phyloP scores from a whole-genome alignment of 2,329 filamentous ascomycete species.

The Fusarium piperis region DNA sequence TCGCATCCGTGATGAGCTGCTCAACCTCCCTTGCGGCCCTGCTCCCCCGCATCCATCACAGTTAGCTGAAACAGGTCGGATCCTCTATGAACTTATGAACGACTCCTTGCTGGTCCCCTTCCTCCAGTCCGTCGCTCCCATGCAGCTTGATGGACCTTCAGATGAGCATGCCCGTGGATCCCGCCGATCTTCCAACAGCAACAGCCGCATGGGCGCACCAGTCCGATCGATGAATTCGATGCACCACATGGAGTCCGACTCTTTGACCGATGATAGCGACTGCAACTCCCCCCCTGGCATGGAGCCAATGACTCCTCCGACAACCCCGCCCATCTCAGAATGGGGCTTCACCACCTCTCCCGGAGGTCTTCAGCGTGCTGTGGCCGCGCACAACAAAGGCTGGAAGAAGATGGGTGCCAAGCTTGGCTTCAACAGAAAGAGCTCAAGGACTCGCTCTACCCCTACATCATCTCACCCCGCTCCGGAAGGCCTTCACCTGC shows the following conservation, averaged over 20 bases:
- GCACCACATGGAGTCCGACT: conserved; percentile 60
- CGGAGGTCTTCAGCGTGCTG: conserved; percentile 63
- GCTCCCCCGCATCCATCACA: conserved; percentile 77
- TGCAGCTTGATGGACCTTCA: conserved; percentile 46
- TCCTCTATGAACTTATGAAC: conserved; percentile 97
- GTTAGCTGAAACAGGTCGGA: conserved; percentile 83
- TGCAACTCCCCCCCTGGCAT: conserved; percentile 64
- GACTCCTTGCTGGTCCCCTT: conserved; percentile 95
- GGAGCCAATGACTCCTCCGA: conserved; percentile 79
- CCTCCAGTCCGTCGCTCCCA: conserved; percentile 71
- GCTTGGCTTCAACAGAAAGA: conserved; percentile 66
- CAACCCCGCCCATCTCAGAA: conserved; percentile 72
- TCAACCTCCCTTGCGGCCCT: conserved; percentile 64
- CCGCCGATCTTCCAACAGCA: conserved; percentile 50
- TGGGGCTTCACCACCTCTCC: conserved; percentile 63
- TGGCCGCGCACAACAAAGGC: conserved; percentile 64
- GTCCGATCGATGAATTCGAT: conserved; percentile 52
- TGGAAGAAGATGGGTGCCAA: conserved; percentile 74
- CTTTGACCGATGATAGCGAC: conserved; percentile 72
- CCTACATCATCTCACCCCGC: conserved; percentile 56
- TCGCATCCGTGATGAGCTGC: conserved; percentile 82
- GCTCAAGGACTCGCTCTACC: conserved; percentile 54
- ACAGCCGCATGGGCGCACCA: conserved; percentile 46
- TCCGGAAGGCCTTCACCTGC: conserved; percentile 49
- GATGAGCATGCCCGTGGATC: conserved; percentile 57